Evolutionary conservation across 176 grass and related monocot species (phyloP).

Genomic region (Secale cereale): DNA sequence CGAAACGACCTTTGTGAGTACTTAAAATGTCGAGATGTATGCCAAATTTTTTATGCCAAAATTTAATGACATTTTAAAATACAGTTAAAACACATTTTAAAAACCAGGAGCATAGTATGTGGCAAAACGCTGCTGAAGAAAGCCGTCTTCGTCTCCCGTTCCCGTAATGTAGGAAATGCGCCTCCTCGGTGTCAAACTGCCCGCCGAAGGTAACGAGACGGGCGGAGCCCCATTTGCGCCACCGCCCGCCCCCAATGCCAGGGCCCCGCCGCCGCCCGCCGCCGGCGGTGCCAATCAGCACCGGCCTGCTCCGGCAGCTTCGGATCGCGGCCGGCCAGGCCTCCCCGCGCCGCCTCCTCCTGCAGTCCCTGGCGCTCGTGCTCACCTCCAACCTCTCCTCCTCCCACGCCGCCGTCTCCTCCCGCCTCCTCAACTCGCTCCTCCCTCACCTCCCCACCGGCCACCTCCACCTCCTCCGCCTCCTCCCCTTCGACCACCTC

Average conservation of each 20-base stretch:
- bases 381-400: conserved; percentile 35
- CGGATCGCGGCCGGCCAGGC: not conserved
- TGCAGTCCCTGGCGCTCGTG: conserved; percentile 36
- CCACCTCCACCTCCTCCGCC: conserved; percentile 36
- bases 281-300: not conserved
- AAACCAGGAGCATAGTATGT: too few species aligned
- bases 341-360: conserved; percentile 27
- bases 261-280: not conserved
- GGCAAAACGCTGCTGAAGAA: too few species aligned
- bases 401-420: conserved; percentile 23
- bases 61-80: too few species aligned
- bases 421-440: conserved; percentile 48
- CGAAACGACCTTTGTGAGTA: too few species aligned
- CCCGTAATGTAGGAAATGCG: not conserved
- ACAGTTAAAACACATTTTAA: too few species aligned
- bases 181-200: not conserved
- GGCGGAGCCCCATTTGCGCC: not conserved
- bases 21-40: too few species aligned
- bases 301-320: not conserved
- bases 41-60: too few species aligned
- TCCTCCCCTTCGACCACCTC: conserved; percentile 42
- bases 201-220: not conserved
- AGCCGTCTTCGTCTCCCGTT: too few species aligned
- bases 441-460: conserved; percentile 28
- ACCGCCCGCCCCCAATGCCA: not conserved